Percentiles rank a stretch among this genome's conserved stretches.
Evolutionary conservation across 2,329 filamentous ascomycete species (phyloP).

Genomic region (Phoma sp.): DNA sequence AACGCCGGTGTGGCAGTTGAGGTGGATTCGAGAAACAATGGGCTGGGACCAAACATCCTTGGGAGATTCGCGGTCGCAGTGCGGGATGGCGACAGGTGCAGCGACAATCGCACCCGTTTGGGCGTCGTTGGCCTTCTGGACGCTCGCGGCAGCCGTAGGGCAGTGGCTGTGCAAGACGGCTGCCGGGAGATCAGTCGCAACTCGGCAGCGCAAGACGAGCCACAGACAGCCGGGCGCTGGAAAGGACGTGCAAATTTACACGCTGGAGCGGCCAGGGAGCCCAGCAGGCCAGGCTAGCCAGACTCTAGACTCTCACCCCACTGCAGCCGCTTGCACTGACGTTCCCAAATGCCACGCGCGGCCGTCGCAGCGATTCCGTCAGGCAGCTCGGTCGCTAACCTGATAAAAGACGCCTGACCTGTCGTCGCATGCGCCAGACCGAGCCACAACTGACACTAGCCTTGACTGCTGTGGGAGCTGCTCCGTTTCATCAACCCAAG

Average conservation of each 20-base stretch:
- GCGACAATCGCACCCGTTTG: constrained; percentile 44
- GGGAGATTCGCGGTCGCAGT: constrained; percentile 26
- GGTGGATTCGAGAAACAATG: constrained; percentile 43
- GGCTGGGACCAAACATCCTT: constrained; percentile 33
- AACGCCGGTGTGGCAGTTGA: constrained; percentile 25
- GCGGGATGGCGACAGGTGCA: constrained; percentile 40
- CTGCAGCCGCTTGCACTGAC: constrained; percentile 24
- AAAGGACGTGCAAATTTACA: constrained; percentile 29
- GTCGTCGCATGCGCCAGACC: constrained; percentile 23
- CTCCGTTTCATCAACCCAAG: constrained; percentile 44
- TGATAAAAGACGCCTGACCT: constrained; percentile 48
- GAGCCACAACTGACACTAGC: constrained; percentile 21
- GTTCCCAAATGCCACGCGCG: constrained; percentile 36
- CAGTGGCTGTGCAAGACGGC: constrained; percentile 46
- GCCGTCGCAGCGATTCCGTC: constrained; percentile 30
- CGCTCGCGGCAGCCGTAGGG: constrained; percentile 39
- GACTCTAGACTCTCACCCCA: constrained; percentile 30
- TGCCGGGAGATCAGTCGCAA: constrained; percentile 25
- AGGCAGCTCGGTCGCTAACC: constrained; percentile 39
- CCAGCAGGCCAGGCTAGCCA: constrained; percentile 28
- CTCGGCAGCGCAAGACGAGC: constrained; percentile 12
- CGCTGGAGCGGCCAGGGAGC: constrained; percentile 27
- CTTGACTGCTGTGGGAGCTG: constrained; percentile 40
- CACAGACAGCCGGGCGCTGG: constrained; percentile 22
- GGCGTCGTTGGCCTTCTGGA: constrained; percentile 35